A percentile compares a stretch with the other conserved stretches of the same genome.
phyloP scores from a whole-genome alignment of 805 yeast genomes.

The Pichia pseudocactophila region DNA sequence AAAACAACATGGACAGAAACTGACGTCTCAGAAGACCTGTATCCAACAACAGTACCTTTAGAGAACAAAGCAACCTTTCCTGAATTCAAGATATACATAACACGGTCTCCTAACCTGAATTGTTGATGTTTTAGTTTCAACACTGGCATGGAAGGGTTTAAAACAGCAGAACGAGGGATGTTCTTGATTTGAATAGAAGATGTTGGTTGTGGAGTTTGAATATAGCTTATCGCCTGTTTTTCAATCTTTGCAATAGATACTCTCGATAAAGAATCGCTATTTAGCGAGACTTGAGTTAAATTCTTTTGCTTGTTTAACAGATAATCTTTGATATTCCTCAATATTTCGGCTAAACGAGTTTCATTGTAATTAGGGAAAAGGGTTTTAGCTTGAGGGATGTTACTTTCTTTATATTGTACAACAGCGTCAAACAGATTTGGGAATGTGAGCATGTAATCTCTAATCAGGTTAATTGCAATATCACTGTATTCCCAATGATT shows the following conservation, averaged over 20 bases:
- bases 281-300: slow-evolving; percentile 59
- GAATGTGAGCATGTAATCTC: slow-evolving; percentile 52
- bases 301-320: slow-evolving; percentile 39
- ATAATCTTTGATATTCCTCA: slow-evolving; percentile 31
- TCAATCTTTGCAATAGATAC: slow-evolving; percentile 64
- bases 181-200: slow-evolving; percentile 56
- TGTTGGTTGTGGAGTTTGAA: slow-evolving; percentile 35
- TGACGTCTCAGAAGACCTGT: slow-evolving; percentile 47
- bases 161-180: slow-evolving; percentile 76
- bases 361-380: slow-evolving; percentile 32
- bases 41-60: slow-evolving; percentile 82
- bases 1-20: slow-evolving; percentile 69
- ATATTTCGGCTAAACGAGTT: slow-evolving; percentile 35
- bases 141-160: slow-evolving; percentile 66
- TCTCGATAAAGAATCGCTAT: slow-evolving; percentile 68
- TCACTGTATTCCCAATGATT: slow-evolving; percentile 80
- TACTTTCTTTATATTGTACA: slow-evolving; percentile 16
- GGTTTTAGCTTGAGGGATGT: slow-evolving; percentile 32
- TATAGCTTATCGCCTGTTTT: slow-evolving; percentile 39
- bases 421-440: slow-evolving; percentile 44
- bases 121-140: slow-evolving; percentile 64
- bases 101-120: slow-evolving; percentile 84
- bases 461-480: slow-evolving; percentile 57
- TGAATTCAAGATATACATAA: slow-evolving; percentile 70
- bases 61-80: slow-evolving; percentile 86